Percentiles rank a stretch among this genome's conserved stretches.
Evolutionary conservation across 164 flowering plant species (phyloP).

Genomic region (Nelumbo lutea): DNA sequence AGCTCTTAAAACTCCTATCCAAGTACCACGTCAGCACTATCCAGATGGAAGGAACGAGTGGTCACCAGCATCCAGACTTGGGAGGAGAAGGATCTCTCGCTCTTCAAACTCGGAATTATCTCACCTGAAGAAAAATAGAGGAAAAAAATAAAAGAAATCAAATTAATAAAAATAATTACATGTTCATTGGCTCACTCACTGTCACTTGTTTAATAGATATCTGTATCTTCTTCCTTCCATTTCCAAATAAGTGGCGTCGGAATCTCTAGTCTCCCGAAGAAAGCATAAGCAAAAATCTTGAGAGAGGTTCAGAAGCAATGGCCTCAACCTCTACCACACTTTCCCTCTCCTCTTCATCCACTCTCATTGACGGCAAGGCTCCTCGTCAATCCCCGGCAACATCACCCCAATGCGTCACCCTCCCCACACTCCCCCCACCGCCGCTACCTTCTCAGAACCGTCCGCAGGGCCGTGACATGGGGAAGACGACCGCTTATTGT

Average conservation of each 20-base stretch:
- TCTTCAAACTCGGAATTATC: neutral
- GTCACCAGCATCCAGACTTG: conserved; percentile 11
- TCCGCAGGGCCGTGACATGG: conserved; percentile 9
- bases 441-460: conserved; percentile 42
- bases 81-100: conserved; percentile 4
- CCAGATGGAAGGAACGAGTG: conserved; percentile 23
- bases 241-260: too few relatives aligned
- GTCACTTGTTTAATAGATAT: neutral
- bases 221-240: neutral
- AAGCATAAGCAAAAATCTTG: neutral
- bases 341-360: conserved; percentile 46
- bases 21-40: conserved; percentile 20
- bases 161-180: neutral
- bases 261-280: too few relatives aligned
- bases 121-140: neutral
- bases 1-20: conserved; percentile 11
- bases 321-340: conserved; percentile 45
- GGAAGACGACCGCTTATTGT: conserved; percentile 27
- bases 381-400: conserved; percentile 38
- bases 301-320: conserved; percentile 11
- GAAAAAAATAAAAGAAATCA: neutral
- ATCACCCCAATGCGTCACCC: conserved; percentile 46
- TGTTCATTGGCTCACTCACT: neutral
- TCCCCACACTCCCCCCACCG: conserved; percentile 52
- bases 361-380: conserved; percentile 50